These are phyloP conservation scores for Salix koriyanagi DNA, from an alignment of 345 rosid species.

Conservation along the genomic window DNA sequence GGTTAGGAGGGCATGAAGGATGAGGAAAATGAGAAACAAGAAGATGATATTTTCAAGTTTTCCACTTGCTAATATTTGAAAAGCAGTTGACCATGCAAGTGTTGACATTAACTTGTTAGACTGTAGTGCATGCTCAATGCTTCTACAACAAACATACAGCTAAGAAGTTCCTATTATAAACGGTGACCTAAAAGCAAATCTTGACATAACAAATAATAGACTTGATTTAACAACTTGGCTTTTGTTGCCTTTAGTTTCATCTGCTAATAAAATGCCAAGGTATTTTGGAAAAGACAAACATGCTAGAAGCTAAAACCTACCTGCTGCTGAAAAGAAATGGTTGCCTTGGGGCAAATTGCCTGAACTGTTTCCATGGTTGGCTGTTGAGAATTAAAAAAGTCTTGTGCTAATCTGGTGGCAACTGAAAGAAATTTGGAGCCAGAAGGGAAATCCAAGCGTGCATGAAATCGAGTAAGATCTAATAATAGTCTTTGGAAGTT, in stretches of 20 bases:
- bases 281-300: neutral
- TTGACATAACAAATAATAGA: neutral
- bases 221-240: neutral
- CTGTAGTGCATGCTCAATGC: neutral
- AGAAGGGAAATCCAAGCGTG: slow-evolving; percentile 70
- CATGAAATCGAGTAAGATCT: slow-evolving; percentile 75
- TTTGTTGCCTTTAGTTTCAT: neutral
- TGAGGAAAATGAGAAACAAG: neutral
- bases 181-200: neutral
- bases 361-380: slow-evolving; percentile 52
- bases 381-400: slow-evolving; percentile 53
- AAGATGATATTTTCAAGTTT: neutral
- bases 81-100: neutral
- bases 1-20: neutral
- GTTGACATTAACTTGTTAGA: neutral
- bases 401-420: slow-evolving; percentile 55
- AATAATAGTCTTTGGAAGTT: slow-evolving; percentile 65
- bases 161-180: neutral
- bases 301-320: slow-evolving; percentile 26
- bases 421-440: slow-evolving; percentile 65
- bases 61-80: neutral
- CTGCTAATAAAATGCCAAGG: neutral
- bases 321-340: slow-evolving; percentile 88
- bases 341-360: slow-evolving; percentile 58
- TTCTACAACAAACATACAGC: neutral